Base-by-base conservation (phyloP, 257 asterid genomes). In the Solanum neorickii region DNA sequence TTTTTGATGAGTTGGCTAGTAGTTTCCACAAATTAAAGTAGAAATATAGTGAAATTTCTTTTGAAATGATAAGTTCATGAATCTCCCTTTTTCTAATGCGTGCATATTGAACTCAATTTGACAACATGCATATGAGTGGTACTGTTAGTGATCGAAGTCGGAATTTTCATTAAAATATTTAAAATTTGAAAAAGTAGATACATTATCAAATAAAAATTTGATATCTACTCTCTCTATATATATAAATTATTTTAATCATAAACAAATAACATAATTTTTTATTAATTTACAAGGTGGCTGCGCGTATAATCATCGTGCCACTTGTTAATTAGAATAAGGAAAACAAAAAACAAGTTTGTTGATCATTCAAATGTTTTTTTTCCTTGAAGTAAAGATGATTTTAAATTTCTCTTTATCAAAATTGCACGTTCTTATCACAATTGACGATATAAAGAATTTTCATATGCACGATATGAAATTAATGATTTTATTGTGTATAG, bases 91-190 rank as follows among this genome's bases (percentile, higher is more conserved):
- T n/a, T 23, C 6, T n/a, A 65, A 12, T n/a, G 72, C 72, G 25
- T 65, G 72, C 72, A 65, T 12, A 65, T 65, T 62, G 72, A 62
- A 65, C 72, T 65, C 72, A 65, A 68, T 29, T 68, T 68, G 75
- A 69, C 75, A 69, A 52, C 23, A 52, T 18, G 62, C n/a, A 42
- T 41, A 49, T 52, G 62, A 52, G 62, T 52, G n/a, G 11, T 52
- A 18, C 3, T 1, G 10, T 9, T 0, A 3, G n/a, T 6, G 9
- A 0, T 18, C 2, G 10, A 23, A 18, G 23, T 52, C 9, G 6
- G 23, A 3, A 52, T 52, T 52, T 18, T 18, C 0, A 16, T 9
- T 52, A 52, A 49, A 52, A 3, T 52, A 9, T 52, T 52, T 16
- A 52, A 16, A 52, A 52, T 47, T 1, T 47, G 18, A 47, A 47